Evolutionary conservation across 1,284 basidiomycete species (phyloP).

Genomic region (Schizophyllum amplum): DNA sequence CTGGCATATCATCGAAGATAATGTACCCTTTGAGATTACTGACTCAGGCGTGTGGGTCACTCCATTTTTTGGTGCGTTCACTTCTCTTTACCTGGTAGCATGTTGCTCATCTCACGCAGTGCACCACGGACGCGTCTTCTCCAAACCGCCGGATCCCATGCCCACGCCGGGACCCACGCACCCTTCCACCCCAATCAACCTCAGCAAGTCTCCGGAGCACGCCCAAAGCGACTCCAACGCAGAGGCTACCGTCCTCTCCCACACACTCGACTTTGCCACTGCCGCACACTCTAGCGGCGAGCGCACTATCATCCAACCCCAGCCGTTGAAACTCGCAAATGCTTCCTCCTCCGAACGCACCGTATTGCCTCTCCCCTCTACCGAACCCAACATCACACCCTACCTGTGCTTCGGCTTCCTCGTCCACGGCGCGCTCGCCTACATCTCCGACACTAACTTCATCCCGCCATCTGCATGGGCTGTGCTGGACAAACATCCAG

Average conservation of each 20-base stretch:
- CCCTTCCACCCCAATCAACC: background rate
- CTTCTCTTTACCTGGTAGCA: background rate
- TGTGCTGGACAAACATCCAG: slow-evolving; percentile 27
- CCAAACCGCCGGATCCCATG: background rate
- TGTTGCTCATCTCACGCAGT: slow-evolving; percentile 35
- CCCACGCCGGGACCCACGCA: background rate
- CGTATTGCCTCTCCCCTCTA: background rate
- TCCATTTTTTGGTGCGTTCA: slow-evolving; percentile 59
- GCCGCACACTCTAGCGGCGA: background rate
- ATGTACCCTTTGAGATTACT: slow-evolving; percentile 54
- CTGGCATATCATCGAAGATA: slow-evolving; percentile 71
- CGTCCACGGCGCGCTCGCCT: slow-evolving; percentile 52
- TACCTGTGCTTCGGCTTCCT: slow-evolving; percentile 73
- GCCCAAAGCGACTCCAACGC: background rate
- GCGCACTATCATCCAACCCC: background rate
- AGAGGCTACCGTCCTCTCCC: background rate
- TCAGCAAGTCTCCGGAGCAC: background rate
- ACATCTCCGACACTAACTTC: slow-evolving; percentile 69
- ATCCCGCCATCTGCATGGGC: slow-evolving; percentile 66
- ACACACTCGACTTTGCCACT: background rate
- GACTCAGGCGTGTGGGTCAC: slow-evolving; percentile 55
- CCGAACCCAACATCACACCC: slow-evolving; percentile 23
- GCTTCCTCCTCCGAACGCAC: background rate
- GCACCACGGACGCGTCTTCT: slow-evolving; percentile 10
- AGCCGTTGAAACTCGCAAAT: background rate